Percentiles rank a stretch among this genome's conserved stretches.
phyloP scores from a whole-genome alignment of 1,139 yeast species.

The Zygosaccharomyces pseudobailii region DNA sequence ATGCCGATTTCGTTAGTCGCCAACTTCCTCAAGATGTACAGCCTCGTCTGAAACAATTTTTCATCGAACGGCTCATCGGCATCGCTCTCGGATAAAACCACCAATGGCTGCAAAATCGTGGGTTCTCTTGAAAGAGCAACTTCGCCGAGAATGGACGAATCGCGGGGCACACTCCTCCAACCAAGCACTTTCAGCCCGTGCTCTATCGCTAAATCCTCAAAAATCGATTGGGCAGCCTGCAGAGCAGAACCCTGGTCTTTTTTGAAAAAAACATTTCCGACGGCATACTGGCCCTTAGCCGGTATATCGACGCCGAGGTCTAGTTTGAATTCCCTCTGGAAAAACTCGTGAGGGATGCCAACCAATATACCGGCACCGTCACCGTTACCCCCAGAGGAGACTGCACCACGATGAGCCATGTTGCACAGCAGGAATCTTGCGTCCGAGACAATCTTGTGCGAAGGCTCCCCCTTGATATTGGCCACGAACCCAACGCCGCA shows the following conservation, averaged over 20 bases:
- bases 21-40: slow-evolving; percentile 83
- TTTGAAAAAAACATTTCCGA: slow-evolving; percentile 89
- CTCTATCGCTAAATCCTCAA: slow-evolving; percentile 72
- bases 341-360: slow-evolving; percentile 84
- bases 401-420: slow-evolving; percentile 99
- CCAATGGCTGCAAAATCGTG: slow-evolving; percentile 78
- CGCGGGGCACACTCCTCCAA: slow-evolving; percentile 96
- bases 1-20: slow-evolving; percentile 86
- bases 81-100: slow-evolving; percentile 45
- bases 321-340: slow-evolving; percentile 73
- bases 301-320: slow-evolving; percentile 50
- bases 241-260: slow-evolving; percentile 47
- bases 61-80: slow-evolving; percentile 53
- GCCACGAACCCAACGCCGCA: slow-evolving; percentile 99
- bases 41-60: slow-evolving; percentile 71
- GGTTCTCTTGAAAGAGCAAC: slow-evolving; percentile 96
- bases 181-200: slow-evolving; percentile 81
- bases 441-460: slow-evolving; percentile 92
- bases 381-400: slow-evolving; percentile 93
- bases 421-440: slow-evolving; percentile 84
- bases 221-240: slow-evolving; percentile 64
- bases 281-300: slow-evolving; percentile 81
- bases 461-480: slow-evolving; percentile 79
- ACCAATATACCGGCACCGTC: slow-evolving; percentile 98
- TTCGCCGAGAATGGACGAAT: slow-evolving; percentile 87